Evolutionary conservation across 106 monocot species (phyloP).

Genomic region (Acanthochlamys bracteata): DNA sequence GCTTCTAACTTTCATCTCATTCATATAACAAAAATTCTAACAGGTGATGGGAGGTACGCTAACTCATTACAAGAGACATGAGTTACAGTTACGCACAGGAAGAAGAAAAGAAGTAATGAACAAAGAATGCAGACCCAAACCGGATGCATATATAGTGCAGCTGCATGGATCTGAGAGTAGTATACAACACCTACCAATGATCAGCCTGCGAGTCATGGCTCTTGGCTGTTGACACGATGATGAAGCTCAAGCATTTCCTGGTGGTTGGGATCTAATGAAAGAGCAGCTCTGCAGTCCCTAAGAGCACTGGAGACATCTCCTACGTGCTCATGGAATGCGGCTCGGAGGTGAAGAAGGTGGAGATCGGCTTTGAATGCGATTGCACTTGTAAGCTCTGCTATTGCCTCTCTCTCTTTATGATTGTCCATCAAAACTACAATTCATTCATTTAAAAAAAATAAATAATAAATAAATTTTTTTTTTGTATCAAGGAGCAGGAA

Average conservation of each 20-base stretch:
- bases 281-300: conserved; percentile 84
- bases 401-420: conserved; percentile 87
- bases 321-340: conserved; percentile 91
- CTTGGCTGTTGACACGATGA: conserved; percentile 78
- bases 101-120: neutral
- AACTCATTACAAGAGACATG: neutral
- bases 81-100: neutral
- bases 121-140: conserved; percentile 9
- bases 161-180: conserved; percentile 10
- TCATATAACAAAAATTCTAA: conserved; percentile 3
- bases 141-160: neutral
- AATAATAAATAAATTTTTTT: neutral
- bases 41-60: neutral
- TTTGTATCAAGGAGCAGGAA: neutral
- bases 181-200: neutral
- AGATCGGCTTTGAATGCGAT: conserved; percentile 96
- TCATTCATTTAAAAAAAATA: neutral
- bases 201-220: conserved; percentile 28
- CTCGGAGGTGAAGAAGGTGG: conserved; percentile 83
- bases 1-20: conserved; percentile 5
- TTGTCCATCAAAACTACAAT: conserved; percentile 80
- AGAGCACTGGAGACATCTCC: conserved; percentile 73
- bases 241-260: conserved; percentile 94
- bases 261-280: conserved; percentile 90
- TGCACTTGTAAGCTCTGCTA: conserved; percentile 69